These are phyloP conservation scores for Trapa bicornis DNA, from an alignment of 345 rosid genomes.

Conservation along the genomic window DNA sequence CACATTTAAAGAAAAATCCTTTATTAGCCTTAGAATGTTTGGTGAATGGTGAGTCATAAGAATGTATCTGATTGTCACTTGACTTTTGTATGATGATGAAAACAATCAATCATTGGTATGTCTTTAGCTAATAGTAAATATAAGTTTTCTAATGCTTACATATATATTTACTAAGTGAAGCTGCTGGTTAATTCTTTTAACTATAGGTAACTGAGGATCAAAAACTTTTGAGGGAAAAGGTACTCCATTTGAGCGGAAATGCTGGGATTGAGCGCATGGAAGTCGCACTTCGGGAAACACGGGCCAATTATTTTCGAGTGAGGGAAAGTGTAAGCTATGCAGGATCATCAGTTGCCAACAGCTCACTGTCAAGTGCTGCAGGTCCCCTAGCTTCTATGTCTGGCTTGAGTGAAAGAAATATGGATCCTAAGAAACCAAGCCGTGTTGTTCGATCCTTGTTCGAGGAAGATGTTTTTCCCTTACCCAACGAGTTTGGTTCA, in stretches of 20 bases:
- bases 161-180: background rate
- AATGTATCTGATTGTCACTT: too few species aligned
- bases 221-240: slow-evolving; percentile 70
- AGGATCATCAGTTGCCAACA: slow-evolving; percentile 33
- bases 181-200: slow-evolving; percentile 2
- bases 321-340: slow-evolving; percentile 49
- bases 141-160: too few species aligned
- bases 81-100: too few species aligned
- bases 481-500: slow-evolving; percentile 24
- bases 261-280: slow-evolving; percentile 79
- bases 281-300: slow-evolving; percentile 53
- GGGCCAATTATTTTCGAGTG: slow-evolving; percentile 45
- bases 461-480: slow-evolving; percentile 31
- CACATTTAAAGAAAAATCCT: too few species aligned
- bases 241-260: slow-evolving; percentile 60
- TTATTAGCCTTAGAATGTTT: too few species aligned
- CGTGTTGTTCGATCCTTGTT: slow-evolving; percentile 62
- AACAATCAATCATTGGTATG: too few species aligned
- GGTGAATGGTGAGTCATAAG: too few species aligned
- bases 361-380: slow-evolving; percentile 26
- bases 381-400: slow-evolving; percentile 22
- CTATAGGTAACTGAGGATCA: slow-evolving; percentile 75
- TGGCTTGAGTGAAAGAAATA: slow-evolving; percentile 15
- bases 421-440: slow-evolving; percentile 31
- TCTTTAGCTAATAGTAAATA: too few species aligned